These are phyloP conservation scores for Fusarium penzigii DNA, from an alignment of 2,329 filamentous ascomycete genomes.

Conservation along the genomic window DNA sequence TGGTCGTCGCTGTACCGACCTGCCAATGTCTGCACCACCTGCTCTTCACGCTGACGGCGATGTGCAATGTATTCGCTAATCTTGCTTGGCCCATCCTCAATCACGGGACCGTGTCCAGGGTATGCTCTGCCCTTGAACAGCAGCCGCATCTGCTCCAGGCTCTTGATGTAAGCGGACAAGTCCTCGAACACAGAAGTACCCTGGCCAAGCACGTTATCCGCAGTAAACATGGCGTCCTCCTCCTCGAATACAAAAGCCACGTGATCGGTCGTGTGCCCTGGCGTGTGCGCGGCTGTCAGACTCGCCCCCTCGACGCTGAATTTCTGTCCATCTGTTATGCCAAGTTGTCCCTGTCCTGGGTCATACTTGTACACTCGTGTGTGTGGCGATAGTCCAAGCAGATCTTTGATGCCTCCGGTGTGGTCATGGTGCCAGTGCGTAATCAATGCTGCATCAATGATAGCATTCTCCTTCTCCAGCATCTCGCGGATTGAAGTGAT, in stretches of 20 bases:
- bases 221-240: slow-evolving; percentile 83
- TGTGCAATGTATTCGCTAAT: slow-evolving; percentile 84
- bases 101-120: slow-evolving; percentile 81
- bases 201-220: slow-evolving; percentile 85
- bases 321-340: slow-evolving; percentile 50
- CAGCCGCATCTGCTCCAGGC: slow-evolving; percentile 67
- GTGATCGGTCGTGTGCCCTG: slow-evolving; percentile 79
- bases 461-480: slow-evolving; percentile 67
- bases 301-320: slow-evolving; percentile 64
- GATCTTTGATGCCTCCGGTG: slow-evolving; percentile 70
- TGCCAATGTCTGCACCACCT: slow-evolving; percentile 67
- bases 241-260: slow-evolving; percentile 76
- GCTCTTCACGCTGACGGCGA: slow-evolving; percentile 74
- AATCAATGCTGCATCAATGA: slow-evolving; percentile 69
- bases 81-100: slow-evolving; percentile 70
- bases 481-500: slow-evolving; percentile 62
- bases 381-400: slow-evolving; percentile 63
- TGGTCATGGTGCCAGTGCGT: slow-evolving; percentile 96
- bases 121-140: slow-evolving; percentile 72
- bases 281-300: slow-evolving; percentile 61
- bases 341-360: slow-evolving; percentile 50
- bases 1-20: slow-evolving; percentile 33
- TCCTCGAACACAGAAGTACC: slow-evolving; percentile 86
- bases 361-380: slow-evolving; percentile 67
- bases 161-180: slow-evolving; percentile 66